Evolutionary conservation across 352 stramenopile genomes (phyloP).

Genomic region (Globisporangium lucens): DNA sequence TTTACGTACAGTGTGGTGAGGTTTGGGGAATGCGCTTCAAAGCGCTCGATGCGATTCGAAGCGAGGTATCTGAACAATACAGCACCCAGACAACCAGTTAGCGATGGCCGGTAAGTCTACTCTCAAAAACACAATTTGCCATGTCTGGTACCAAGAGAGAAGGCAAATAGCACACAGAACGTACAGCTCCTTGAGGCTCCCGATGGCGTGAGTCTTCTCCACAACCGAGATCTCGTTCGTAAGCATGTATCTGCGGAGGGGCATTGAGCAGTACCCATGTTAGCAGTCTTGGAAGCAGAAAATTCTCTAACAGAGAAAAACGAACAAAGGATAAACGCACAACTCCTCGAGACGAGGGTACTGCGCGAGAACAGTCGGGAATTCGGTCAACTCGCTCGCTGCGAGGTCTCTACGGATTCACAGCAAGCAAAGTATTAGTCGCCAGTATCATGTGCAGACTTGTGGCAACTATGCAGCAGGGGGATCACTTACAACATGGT

Average conservation of each 20-base stretch:
- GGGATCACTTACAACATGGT: background rate
- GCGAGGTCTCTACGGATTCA: background rate
- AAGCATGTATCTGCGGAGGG: background rate
- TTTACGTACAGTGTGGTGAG: conserved; percentile 22
- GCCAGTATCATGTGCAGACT: background rate
- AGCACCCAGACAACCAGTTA: conserved; percentile 4
- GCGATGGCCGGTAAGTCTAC: background rate
- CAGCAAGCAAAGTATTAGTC: background rate
- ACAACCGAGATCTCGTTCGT: conserved; percentile 17
- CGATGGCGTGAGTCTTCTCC: conserved; percentile 11
- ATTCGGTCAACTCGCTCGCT: background rate
- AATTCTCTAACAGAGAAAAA: background rate
- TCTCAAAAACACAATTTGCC: too few relatives aligned
- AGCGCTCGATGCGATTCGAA: conserved; percentile 23
- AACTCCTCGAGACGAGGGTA: background rate
- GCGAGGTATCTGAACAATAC: conserved; percentile 17
- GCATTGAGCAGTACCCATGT: background rate
- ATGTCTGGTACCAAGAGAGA: background rate
- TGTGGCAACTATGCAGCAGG: background rate
- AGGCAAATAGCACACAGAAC: background rate
- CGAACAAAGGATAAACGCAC: background rate
- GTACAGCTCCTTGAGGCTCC: conserved; percentile 22
- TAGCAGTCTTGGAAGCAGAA: background rate
- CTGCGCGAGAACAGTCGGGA: background rate
- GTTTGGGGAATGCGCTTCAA: conserved; percentile 22